These are phyloP conservation scores for Citrus mangshanensis DNA, from an alignment of 345 rosid species.

Conservation along the genomic window DNA sequence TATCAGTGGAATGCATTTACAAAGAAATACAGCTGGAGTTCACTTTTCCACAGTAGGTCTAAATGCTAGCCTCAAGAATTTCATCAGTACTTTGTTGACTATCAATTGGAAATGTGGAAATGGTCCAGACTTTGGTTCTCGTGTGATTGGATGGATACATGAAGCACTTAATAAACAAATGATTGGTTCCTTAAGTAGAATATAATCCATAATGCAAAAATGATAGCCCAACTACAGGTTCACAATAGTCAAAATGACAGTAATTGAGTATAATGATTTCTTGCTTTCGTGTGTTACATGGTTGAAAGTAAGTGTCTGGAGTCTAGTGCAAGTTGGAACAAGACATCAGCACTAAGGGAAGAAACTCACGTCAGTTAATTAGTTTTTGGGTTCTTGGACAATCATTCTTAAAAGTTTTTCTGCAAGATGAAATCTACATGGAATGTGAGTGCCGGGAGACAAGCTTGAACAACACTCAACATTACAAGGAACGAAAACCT, in stretches of 20 bases:
- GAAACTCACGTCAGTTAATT: neutral
- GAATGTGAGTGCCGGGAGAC: neutral
- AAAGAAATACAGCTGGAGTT: conserved; percentile 15
- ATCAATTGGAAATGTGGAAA: neutral
- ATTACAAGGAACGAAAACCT: too few species aligned
- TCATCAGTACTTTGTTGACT: conserved; percentile 17
- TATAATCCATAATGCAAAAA: neutral
- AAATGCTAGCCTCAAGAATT: conserved; percentile 8
- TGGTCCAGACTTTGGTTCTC: neutral
- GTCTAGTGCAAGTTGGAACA: neutral
- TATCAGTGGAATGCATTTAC: conserved; percentile 5
- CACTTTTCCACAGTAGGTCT: conserved; percentile 30
- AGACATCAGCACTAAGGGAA: neutral
- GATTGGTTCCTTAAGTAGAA: neutral
- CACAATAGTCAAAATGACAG: conserved; percentile 1
- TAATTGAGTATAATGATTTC: neutral
- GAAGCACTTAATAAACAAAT: neutral
- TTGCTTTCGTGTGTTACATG: neutral
- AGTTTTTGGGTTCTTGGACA: neutral
- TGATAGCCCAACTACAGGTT: conserved; percentile 8
- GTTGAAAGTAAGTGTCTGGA: neutral
- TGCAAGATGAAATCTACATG: neutral
- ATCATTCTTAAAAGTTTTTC: neutral
- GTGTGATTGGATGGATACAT: neutral
- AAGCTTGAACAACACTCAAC: neutral